Conservation (phyloP, 768 basidiomycete species). For the Mycena epipterygia region DNA sequence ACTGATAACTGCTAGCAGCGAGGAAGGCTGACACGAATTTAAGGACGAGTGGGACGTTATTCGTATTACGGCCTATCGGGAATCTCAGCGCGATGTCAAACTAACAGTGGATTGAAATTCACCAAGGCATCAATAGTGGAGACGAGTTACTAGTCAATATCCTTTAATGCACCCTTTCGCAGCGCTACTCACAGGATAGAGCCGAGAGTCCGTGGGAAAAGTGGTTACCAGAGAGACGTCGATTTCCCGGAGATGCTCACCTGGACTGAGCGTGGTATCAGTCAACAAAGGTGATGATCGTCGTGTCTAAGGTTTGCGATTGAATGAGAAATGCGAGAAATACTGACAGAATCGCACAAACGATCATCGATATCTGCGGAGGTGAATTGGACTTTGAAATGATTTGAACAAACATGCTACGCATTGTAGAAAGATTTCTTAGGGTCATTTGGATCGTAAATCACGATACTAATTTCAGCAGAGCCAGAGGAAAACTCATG, state of each 20-base stretch:
- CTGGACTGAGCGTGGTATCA: constrained; percentile 22
- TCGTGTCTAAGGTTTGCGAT: not conserved
- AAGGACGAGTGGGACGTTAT: not conserved
- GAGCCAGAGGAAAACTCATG: not conserved
- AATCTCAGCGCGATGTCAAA: not conserved
- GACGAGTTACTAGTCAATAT: constrained; percentile 37
- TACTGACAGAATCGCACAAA: not conserved
- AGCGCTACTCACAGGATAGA: not conserved
- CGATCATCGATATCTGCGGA: constrained; percentile 22
- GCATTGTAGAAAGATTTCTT: not conserved
- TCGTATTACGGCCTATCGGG: constrained; percentile 34
- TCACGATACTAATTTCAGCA: not conserved
- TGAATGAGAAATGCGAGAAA: not conserved
- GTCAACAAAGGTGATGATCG: constrained; percentile 16
- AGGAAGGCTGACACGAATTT: constrained; percentile 24
- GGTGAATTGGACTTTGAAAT: not conserved
- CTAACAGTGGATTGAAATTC: not conserved
- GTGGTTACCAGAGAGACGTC: no score
- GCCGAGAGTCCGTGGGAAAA: not conserved
- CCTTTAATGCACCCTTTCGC: not conserved
- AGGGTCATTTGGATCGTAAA: constrained; percentile 25
- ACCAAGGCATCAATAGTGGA: constrained; percentile 37
- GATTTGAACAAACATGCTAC: not conserved
- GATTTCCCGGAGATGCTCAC: not conserved
- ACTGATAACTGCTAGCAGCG: constrained; percentile 48